Conservation (phyloP, 257 asterid genomes). For the Coffea eugenioides region DNA sequence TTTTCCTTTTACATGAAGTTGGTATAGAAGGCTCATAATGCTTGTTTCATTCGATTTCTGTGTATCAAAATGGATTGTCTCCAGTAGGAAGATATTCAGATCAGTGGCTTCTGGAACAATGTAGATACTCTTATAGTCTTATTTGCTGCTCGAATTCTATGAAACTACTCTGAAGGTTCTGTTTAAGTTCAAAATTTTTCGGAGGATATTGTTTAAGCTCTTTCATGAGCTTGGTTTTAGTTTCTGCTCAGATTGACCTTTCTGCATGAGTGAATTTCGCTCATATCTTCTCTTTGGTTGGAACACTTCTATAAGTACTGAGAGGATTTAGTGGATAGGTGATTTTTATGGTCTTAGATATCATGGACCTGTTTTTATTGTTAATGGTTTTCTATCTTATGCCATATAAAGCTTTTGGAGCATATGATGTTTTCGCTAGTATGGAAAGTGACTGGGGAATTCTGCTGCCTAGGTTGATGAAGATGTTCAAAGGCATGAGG, state of each 20-base stretch:
- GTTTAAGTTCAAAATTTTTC: neutral
- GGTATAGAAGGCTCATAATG: conserved; percentile 7
- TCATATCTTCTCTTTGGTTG: neutral
- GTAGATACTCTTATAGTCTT: neutral
- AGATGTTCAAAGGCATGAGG: conserved; percentile 79
- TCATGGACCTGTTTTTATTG: neutral
- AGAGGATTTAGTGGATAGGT: neutral
- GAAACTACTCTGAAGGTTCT: neutral
- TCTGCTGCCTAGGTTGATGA: conserved; percentile 58
- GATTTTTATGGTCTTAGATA: neutral
- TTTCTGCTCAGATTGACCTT: neutral
- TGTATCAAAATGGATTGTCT: neutral
- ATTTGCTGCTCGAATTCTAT: neutral
- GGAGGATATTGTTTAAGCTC: neutral
- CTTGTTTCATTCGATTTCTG: neutral
- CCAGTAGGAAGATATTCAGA: neutral
- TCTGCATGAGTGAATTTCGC: neutral
- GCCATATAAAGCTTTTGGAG: neutral
- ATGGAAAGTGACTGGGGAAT: conserved; percentile 20
- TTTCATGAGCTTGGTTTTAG: neutral
- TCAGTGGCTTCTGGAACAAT: neutral
- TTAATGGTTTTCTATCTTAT: neutral
- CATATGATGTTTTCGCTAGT: neutral
- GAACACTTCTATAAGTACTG: neutral
- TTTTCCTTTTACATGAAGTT: conserved; percentile 10